Percentiles rank a stretch among this genome's conserved stretches.
Evolutionary conservation across 306 rosid genomes (phyloP).

Genomic region (Casuarina cunninghamiana): DNA sequence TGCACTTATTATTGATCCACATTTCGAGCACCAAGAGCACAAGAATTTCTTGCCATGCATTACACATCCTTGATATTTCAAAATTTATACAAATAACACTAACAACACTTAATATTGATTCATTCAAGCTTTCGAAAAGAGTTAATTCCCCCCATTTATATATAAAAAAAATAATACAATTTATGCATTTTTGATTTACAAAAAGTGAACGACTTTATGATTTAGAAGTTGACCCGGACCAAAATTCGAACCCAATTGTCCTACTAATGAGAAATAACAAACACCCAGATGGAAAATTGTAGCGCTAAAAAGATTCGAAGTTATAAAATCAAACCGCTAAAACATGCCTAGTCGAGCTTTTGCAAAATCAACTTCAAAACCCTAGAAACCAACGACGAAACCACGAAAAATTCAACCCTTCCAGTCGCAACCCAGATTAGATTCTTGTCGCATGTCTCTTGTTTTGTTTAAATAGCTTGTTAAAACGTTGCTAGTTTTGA

Average conservation of each 20-base stretch:
- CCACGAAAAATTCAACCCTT: not conserved
- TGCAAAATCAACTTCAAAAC: not conserved
- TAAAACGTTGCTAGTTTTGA: no score
- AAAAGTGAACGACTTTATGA: not conserved
- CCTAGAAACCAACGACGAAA: not conserved
- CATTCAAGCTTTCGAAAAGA: no score
- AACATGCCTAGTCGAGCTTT: not conserved
- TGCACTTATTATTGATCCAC: no score
- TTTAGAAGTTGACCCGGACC: slow-evolving; percentile 1
- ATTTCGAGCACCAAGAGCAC: no score
- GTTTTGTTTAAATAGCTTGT: no score
- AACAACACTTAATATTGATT: no score
- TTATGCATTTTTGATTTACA: no score
- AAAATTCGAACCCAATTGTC: slow-evolving; percentile 8
- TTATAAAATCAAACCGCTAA: not conserved
- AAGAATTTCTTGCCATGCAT: no score
- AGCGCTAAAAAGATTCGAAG: slow-evolving; percentile 15
- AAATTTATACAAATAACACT: no score
- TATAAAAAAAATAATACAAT: no score
- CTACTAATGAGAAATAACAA: not conserved
- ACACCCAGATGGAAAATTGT: slow-evolving; percentile 12
- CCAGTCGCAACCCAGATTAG: not conserved
- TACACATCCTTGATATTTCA: no score
- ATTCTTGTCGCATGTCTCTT: not conserved
- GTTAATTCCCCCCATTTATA: no score